Base-by-base conservation (phyloP, 2,329 filamentous ascomycete species). In the Rhynchosporium secalis region DNA sequence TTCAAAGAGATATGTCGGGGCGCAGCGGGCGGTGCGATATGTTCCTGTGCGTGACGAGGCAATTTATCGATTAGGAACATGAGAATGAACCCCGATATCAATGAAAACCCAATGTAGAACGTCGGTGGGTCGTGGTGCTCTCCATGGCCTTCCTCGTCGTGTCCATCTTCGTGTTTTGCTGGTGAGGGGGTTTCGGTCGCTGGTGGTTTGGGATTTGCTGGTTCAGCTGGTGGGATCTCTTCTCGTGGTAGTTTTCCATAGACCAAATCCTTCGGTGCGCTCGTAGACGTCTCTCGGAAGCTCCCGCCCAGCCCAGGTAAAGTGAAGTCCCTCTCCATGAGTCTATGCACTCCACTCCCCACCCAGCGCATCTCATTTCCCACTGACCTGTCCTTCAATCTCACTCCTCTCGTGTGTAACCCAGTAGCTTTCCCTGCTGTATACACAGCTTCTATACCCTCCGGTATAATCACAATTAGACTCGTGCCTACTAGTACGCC, bases 21-120 rank as follows among this genome's bases (percentile, higher is more conserved):
- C 58, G 86, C 81, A 13, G 88, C 86, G 43, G 83, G 81, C 26
- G 83, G 78, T 70, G 87, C 86, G 43, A 90, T 78, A 46, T 83
- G 81, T 26, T 90, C 82, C 1, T 84, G 83, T 5, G 87, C 86
- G 73, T 92, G 89, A 46, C 86, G 86, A 7, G 92, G 92, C 8
- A 96, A 77, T 57, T 91, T 87, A 76, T 99, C 94, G 72, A 99
- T 89, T 28, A 99, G 83, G 73, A 96, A 98, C 95, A 99, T 99
- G 67, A 97, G 83, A 62, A 96, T 86, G 76, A 98, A 99, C 12
- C 95, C 95, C 15, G 91, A 79, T 60, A 96, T 86, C 57, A 99
- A 80, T 1, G 93, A 91, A 59, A 98, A 81, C 4, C 95, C 95
- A 62, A 99, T 90, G 77, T 91, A 95, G 67, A 88, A 86, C 0